Evolutionary conservation across 2,329 filamentous ascomycete species (phyloP).

Genomic region (Alternaria ventricosa): DNA sequence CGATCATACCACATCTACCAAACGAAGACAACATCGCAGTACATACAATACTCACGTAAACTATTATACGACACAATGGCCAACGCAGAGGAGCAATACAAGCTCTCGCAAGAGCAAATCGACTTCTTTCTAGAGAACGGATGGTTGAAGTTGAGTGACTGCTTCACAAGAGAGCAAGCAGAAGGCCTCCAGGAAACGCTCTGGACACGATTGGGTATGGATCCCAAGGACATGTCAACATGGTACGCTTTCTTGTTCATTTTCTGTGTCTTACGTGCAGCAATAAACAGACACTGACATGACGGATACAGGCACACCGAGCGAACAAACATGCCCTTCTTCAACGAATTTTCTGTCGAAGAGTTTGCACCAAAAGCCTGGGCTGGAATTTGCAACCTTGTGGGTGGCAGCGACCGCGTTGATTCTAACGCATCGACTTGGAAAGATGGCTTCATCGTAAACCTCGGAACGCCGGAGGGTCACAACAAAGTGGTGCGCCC

Average conservation of each 20-base stretch:
- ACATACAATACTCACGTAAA: neutral
- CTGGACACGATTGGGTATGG: conserved; percentile 71
- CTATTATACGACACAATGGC: neutral
- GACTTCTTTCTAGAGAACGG: conserved; percentile 63
- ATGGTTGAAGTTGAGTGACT: conserved; percentile 61
- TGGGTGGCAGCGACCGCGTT: conserved; percentile 62
- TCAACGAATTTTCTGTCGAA: conserved; percentile 61
- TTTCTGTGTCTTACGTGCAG: neutral
- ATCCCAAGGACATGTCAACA: conserved; percentile 67
- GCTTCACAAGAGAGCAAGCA: conserved; percentile 59
- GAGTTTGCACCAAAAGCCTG: conserved; percentile 70
- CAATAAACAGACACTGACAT: neutral
- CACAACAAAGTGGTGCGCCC: conserved; percentile 60
- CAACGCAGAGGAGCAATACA: conserved; percentile 29
- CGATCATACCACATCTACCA: neutral
- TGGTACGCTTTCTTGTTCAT: conserved; percentile 53
- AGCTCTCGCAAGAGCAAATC: conserved; percentile 56
- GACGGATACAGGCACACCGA: conserved; percentile 51
- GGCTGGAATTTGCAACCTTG: conserved; percentile 70
- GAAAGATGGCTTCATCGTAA: conserved; percentile 73
- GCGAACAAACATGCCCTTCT: conserved; percentile 69
- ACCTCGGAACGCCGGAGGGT: conserved; percentile 63
- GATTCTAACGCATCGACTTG: conserved; percentile 57
- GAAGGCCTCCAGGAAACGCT: conserved; percentile 57
- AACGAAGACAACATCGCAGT: neutral